Base-by-base conservation (phyloP, 2,329 filamentous ascomycete genomes). In the Lachnellula suecica region DNA sequence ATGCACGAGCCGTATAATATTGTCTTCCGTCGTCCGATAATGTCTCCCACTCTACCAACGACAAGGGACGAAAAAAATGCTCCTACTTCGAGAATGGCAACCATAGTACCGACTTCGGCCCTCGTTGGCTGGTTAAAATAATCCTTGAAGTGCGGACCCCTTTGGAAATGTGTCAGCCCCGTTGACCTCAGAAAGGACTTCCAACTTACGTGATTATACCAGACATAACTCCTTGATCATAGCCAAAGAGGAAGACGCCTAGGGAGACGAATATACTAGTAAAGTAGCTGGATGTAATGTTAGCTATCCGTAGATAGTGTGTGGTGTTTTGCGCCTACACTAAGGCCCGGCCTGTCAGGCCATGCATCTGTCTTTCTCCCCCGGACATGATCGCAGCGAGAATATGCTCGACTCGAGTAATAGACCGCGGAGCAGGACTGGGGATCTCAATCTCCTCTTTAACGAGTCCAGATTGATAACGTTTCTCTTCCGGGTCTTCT, bases 31-130 rank as follows among this genome's bases (percentile, higher is more conserved):
- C 94, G 85, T 50, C 94, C 94, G 57, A 97, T 89, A 51, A 96
- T 82, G 69, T 99, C 94, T 61, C 94, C 94, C 52, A 97, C 83
- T 57, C 87, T 85, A 45, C 94, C 94, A 31, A 97, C 91, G 25
- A 87, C 71, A 10, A 99, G 74, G 1, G 93, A 97, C 19, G 93
- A 88, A 64, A 96, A 87, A 57, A 99, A 88, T 34, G 94, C 94
- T 54, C 94, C 94, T 48, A 97, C 78, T 73, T 97, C 93, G 53
- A 99, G 81, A 64, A 99, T 97, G 60, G 94, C 93, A 52, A 99
- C 94, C 87, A 97, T 97, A 24, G 92, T 97, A 54, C 93, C 94
- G 53, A 99, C 86, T 69, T 96, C 84, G 43, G 91, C 90, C 63
- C 83, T 83, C 22, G 89, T 87, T 19, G 94, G 94, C 64, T 97